Evolutionary conservation across 2,329 filamentous ascomycete genomes (phyloP).

Genomic region (Cytospora mali): DNA sequence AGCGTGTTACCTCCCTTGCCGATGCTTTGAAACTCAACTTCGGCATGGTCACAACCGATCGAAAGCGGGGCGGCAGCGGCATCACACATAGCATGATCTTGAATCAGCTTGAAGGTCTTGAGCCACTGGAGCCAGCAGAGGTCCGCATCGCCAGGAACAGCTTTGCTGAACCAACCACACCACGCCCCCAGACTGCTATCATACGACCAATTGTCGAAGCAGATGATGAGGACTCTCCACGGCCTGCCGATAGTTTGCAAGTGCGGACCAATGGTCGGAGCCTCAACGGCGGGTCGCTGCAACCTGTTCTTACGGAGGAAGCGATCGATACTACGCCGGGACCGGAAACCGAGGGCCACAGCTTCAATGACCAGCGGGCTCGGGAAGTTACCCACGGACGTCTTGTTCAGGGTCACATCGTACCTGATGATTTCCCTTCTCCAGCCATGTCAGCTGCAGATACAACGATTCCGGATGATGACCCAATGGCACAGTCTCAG

Average conservation of each 20-base stretch:
- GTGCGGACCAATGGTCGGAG: slow-evolving; percentile 34
- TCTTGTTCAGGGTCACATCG: slow-evolving; percentile 90
- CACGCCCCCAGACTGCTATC: slow-evolving; percentile 34
- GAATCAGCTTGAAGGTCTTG: slow-evolving; percentile 64
- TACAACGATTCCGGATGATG: slow-evolving; percentile 68
- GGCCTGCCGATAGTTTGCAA: slow-evolving; percentile 38
- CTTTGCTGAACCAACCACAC: slow-evolving; percentile 31
- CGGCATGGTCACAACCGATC: slow-evolving; percentile 89
- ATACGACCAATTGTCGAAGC: slow-evolving; percentile 36
- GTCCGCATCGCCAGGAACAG: slow-evolving; percentile 31
- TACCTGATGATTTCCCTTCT: slow-evolving; percentile 89
- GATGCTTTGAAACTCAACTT: slow-evolving; percentile 98
- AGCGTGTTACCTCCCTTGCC: slow-evolving; percentile 92
- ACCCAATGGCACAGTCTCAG: slow-evolving; percentile 78
- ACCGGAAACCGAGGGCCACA: slow-evolving; percentile 42
- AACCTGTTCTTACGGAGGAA: slow-evolving; percentile 38
- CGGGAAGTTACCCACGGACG: slow-evolving; percentile 90
- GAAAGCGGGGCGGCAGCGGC: slow-evolving; percentile 59
- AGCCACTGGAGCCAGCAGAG: slow-evolving; percentile 37
- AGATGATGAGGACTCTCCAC: slow-evolving; percentile 49
- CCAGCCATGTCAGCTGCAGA: slow-evolving; percentile 71
- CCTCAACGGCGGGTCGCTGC: slow-evolving; percentile 30
- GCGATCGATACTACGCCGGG: slow-evolving; percentile 44
- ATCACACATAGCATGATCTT: slow-evolving; percentile 82
- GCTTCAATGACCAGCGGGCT: slow-evolving; percentile 79